A percentile compares a stretch with the other conserved stretches of the same genome.
phyloP scores from a whole-genome alignment of 2,329 filamentous ascomycete species.

The Rosellinia necatrix region DNA sequence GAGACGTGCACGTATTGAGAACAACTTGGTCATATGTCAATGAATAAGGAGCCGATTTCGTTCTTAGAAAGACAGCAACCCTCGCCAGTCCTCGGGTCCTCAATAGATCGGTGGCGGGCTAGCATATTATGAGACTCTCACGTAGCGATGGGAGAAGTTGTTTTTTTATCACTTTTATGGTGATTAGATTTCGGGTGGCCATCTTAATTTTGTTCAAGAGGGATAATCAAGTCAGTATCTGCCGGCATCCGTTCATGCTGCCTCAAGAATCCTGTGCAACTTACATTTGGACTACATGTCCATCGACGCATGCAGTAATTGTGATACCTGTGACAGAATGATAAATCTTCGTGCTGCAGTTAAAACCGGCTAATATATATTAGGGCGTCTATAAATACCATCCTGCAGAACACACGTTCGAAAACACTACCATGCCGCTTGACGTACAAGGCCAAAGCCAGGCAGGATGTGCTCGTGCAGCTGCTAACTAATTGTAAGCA shows the following conservation, averaged over 20 bases:
- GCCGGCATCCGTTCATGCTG: constrained; percentile 6
- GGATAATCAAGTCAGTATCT: no score
- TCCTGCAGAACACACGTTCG: constrained; percentile 1
- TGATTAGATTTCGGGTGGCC: constrained; percentile 8
- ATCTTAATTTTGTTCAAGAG: not conserved
- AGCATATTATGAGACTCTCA: constrained; percentile 8
- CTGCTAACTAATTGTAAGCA: constrained; percentile 3
- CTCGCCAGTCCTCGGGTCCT: constrained; percentile 9
- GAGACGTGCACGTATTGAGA: constrained; percentile 1
- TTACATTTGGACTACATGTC: constrained; percentile 13
- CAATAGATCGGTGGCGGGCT: constrained; percentile 7
- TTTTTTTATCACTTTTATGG: constrained; percentile 11
- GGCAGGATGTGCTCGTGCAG: constrained; percentile 4
- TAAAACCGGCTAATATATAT: not conserved
- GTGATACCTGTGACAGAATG: constrained; percentile 13
- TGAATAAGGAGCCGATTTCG: constrained; percentile 17
- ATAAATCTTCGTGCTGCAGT: not conserved
- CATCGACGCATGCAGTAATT: constrained; percentile 16
- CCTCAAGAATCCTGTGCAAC: constrained; percentile 9
- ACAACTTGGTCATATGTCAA: constrained; percentile 2
- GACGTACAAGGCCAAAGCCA: not conserved
- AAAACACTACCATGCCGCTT: not conserved
- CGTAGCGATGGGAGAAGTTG: constrained; percentile 1
- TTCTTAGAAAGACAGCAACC: constrained; percentile 17
- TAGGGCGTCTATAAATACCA: constrained; percentile 13